These are phyloP conservation scores for Ustilago xerochloae DNA, from an alignment of 1,284 basidiomycete species.

Conservation along the genomic window DNA sequence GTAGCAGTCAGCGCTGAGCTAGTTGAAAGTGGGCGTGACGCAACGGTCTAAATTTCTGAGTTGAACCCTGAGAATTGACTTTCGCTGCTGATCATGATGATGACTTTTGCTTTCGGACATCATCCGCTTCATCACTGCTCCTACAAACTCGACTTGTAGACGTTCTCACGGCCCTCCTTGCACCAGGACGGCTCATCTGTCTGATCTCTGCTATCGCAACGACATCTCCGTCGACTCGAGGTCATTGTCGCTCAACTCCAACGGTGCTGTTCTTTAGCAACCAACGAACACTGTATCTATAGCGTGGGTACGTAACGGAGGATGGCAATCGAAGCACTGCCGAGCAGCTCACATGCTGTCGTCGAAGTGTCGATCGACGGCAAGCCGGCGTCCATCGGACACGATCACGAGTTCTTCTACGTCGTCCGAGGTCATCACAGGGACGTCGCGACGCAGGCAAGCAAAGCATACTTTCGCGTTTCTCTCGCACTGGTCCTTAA, in stretches of 20 bases:
- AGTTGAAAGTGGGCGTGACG: too few relatives aligned
- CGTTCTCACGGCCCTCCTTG: too few relatives aligned
- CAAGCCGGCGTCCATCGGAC: slow-evolving; percentile 49
- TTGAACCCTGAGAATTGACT: too few relatives aligned
- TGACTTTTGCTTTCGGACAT: not conserved
- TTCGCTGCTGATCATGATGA: too few relatives aligned
- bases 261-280: too few relatives aligned
- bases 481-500: slow-evolving; percentile 54
- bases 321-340: slow-evolving; percentile 7
- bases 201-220: too few relatives aligned
- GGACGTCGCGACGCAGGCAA: slow-evolving; percentile 10
- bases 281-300: not conserved
- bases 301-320: not conserved
- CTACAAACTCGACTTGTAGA: too few relatives aligned
- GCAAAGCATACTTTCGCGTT: slow-evolving; percentile 44
- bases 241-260: too few relatives aligned
- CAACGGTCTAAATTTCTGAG: too few relatives aligned
- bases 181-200: too few relatives aligned
- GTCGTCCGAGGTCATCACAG: slow-evolving; percentile 36
- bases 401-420: slow-evolving; percentile 56
- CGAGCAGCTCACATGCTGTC: slow-evolving; percentile 1
- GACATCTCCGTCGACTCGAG: not conserved
- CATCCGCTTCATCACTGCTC: not conserved
- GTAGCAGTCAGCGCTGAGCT: too few relatives aligned
- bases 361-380: slow-evolving; percentile 57